phyloP scores from a whole-genome alignment of 441 rosid genomes.

The Corymbia citriodora region DNA sequence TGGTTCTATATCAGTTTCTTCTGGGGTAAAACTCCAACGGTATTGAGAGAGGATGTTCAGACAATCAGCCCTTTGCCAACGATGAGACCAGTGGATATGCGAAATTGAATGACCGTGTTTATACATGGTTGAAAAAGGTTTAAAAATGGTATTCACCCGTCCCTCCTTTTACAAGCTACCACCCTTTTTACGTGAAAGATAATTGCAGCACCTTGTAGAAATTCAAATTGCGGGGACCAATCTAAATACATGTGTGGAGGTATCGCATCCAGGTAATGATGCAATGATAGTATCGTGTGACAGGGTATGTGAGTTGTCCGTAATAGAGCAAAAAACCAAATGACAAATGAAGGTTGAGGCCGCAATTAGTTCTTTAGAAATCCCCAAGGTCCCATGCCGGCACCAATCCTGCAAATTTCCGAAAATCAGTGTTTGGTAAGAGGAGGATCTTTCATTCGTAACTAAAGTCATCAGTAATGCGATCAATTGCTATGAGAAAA shows the following conservation, averaged over 20 bases:
- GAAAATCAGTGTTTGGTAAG: neutral
- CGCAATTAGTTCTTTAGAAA: neutral
- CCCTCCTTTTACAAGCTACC: neutral
- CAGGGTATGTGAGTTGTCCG: neutral
- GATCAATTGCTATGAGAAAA: neutral
- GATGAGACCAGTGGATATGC: neutral
- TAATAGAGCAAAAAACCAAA: neutral
- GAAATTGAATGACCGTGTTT: neutral
- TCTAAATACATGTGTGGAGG: neutral
- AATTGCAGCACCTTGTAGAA: neutral
- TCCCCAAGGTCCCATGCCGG: neutral
- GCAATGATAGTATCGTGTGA: neutral
- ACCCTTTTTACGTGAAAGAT: neutral
- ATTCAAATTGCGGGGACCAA: neutral
- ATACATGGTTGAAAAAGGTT: neutral
- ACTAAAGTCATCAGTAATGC: neutral
- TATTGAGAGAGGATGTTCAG: neutral
- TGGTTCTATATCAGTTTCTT: neutral
- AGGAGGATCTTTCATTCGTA: neutral
- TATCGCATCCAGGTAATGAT: neutral
- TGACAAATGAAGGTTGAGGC: neutral
- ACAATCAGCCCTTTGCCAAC: neutral
- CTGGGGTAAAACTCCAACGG: neutral
- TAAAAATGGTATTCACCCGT: too few relatives aligned
- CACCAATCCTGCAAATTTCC: slow-evolving; percentile 3